Conservation (phyloP, 2,329 filamentous ascomycete genomes). For the Aquanectria penicillioides region DNA sequence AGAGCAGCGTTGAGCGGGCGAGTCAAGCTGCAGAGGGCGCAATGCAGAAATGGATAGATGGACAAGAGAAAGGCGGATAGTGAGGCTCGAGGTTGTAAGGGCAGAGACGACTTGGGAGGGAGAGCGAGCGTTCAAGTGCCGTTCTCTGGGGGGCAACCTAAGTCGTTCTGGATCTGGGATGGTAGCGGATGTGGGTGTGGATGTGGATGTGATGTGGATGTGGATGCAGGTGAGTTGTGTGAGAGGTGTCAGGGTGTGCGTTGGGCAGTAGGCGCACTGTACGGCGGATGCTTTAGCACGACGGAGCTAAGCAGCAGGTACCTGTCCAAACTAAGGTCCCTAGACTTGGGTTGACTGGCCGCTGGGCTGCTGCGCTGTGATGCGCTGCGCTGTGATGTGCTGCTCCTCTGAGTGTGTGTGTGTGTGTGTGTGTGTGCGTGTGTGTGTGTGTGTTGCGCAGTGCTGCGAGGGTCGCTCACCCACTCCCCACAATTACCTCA, state of each 20-base stretch:
- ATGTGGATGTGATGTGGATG: slow-evolving; percentile 26
- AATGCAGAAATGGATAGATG: slow-evolving; percentile 35
- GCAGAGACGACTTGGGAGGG: slow-evolving; percentile 29
- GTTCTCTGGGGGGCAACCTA: slow-evolving; percentile 33
- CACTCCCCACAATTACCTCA: neutral
- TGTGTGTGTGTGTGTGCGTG: no score
- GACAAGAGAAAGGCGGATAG: slow-evolving; percentile 9
- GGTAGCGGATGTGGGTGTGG: slow-evolving; percentile 26
- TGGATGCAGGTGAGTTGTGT: slow-evolving; percentile 36
- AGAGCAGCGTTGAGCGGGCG: slow-evolving; percentile 24
- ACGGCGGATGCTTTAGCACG: neutral
- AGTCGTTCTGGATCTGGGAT: slow-evolving; percentile 38
- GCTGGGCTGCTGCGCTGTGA: no score
- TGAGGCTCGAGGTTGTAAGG: slow-evolving; percentile 21
- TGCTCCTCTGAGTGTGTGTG: no score
- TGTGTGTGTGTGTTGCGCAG: no score
- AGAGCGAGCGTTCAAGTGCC: slow-evolving; percentile 33
- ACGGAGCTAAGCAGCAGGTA: no score
- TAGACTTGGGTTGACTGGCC: no score
- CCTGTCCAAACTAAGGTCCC: no score
- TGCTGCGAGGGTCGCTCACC: neutral
- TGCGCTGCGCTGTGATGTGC: no score
- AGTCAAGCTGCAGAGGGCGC: slow-evolving; percentile 30
- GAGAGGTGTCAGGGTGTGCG: slow-evolving; percentile 20
- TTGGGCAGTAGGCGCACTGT: slow-evolving; percentile 8